These are phyloP conservation scores for Vitellaria paradoxa DNA, from an alignment of 179 eudicot species.

Conservation along the genomic window DNA sequence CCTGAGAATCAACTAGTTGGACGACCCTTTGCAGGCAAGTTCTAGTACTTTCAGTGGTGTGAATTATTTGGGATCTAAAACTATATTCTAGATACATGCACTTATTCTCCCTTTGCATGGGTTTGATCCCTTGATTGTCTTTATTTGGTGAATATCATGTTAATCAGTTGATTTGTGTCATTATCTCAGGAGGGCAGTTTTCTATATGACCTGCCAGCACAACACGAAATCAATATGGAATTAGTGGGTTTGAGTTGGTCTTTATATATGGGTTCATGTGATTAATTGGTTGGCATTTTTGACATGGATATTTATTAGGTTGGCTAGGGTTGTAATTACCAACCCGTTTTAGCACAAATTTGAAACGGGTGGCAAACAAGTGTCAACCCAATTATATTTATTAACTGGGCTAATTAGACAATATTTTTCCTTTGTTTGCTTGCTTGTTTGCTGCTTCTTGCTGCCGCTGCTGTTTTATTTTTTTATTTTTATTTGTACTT, in stretches of 20 bases:
- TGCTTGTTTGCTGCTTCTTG: too few species aligned
- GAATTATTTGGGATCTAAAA: not conserved
- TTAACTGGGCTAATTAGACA: not conserved
- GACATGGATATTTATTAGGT: not conserved
- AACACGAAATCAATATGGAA: not conserved
- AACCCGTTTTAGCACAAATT: not conserved
- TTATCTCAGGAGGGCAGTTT: not conserved
- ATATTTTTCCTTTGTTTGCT: too few species aligned
- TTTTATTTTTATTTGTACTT: too few species aligned
- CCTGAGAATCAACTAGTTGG: constrained; percentile 20
- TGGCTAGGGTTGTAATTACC: not conserved
- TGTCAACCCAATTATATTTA: not conserved
- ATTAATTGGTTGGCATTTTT: not conserved
- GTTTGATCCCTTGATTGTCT: not conserved
- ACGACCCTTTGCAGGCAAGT: constrained; percentile 42
- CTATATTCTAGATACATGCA: not conserved
- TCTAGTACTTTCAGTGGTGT: not conserved
- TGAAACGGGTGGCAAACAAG: too few species aligned
- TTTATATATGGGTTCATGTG: not conserved
- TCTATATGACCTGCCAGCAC: not conserved
- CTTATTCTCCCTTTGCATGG: not conserved
- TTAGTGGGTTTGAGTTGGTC: not conserved
- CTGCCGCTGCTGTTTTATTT: too few species aligned
- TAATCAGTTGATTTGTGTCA: not conserved
- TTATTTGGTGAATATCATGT: not conserved